A percentile compares a stretch with the other conserved stretches of the same genome.
These are phyloP conservation scores for Aspergillus ostianus DNA, from an alignment of 495 filamentous ascomycete genomes.

Conservation along the genomic window DNA sequence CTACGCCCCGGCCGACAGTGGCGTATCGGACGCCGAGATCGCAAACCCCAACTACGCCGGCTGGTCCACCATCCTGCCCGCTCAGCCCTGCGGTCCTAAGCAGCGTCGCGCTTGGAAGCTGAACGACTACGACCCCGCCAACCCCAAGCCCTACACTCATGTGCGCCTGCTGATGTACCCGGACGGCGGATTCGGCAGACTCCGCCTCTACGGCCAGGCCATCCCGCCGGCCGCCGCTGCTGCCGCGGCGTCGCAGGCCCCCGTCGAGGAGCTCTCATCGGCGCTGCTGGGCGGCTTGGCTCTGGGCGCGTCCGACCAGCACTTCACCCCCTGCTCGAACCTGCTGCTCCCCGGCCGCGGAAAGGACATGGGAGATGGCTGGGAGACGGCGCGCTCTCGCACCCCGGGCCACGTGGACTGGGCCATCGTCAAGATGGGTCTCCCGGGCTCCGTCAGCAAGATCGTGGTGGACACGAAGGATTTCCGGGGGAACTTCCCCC, in stretches of 20 bases:
- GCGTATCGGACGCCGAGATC: constrained; percentile 58
- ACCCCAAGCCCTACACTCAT: constrained; percentile 74
- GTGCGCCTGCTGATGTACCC: constrained; percentile 88
- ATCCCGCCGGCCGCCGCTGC: constrained; percentile 39
- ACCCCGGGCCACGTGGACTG: constrained; percentile 80
- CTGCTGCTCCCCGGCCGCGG: constrained; percentile 81
- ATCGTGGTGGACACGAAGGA: constrained; percentile 85
- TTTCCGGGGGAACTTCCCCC: constrained; percentile 88
- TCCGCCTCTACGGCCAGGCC: constrained; percentile 76
- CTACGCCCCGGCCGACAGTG: constrained; percentile 51
- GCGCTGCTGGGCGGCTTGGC: constrained; percentile 79
- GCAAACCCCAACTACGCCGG: constrained; percentile 54
- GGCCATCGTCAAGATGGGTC: constrained; percentile 76
- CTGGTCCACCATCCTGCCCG: constrained; percentile 73
- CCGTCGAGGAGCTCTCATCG: constrained; percentile 79
- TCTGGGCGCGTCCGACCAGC: constrained; percentile 75
- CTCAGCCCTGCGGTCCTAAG: constrained; percentile 70
- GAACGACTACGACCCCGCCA: constrained; percentile 35
- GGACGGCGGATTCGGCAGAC: constrained; percentile 88
- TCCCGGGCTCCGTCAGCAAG: constrained; percentile 64
- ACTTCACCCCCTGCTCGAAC: constrained; percentile 82
- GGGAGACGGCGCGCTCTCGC: constrained; percentile 84
- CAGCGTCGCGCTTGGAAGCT: constrained; percentile 79
- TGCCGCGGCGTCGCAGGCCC: constrained; percentile 18
- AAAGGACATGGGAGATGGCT: constrained; percentile 91